Percentiles rank a stretch among this genome's conserved stretches.
These are phyloP conservation scores for Cryphonectria parasitica DNA, from an alignment of 2,329 filamentous ascomycete species.

Conservation along the genomic window DNA sequence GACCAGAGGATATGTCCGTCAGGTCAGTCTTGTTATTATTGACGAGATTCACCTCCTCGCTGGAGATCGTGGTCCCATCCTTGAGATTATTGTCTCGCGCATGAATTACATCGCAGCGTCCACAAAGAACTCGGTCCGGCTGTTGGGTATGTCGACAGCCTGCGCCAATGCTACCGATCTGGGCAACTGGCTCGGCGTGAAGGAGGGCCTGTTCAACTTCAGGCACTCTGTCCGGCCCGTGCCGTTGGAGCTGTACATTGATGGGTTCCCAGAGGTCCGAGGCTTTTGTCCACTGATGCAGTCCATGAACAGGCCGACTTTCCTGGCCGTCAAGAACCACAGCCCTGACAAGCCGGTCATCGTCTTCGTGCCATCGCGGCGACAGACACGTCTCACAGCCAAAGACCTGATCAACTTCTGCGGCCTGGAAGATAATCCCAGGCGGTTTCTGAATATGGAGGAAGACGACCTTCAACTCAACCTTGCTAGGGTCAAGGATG, in stretches of 20 bases:
- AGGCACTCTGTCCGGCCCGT: slow-evolving; percentile 95
- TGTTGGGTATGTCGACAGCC: slow-evolving; percentile 98
- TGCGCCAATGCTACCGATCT: slow-evolving; percentile 95
- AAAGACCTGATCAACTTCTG: slow-evolving; percentile 97
- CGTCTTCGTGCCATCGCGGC: slow-evolving; percentile 93
- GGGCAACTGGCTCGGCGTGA: slow-evolving; percentile 95
- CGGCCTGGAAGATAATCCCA: slow-evolving; percentile 96
- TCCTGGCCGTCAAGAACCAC: slow-evolving; percentile 94
- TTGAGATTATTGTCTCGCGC: slow-evolving; percentile 90
- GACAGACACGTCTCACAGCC: slow-evolving; percentile 92
- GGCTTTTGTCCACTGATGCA: slow-evolving; percentile 99
- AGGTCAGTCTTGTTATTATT: slow-evolving; percentile 96
- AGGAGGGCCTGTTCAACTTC: slow-evolving; percentile 96
- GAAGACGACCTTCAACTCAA: slow-evolving; percentile 92
- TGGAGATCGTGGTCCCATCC: slow-evolving; percentile 92
- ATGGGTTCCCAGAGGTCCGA: slow-evolving; percentile 92
- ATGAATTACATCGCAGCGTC: slow-evolving; percentile 99
- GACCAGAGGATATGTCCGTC: slow-evolving; percentile 91
- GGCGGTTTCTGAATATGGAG: slow-evolving; percentile 89
- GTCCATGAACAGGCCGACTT: slow-evolving; percentile 97
- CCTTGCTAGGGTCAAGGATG: slow-evolving; percentile 88
- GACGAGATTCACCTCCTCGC: slow-evolving; percentile 98
- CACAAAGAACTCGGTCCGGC: slow-evolving; percentile 82
- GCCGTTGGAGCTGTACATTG: slow-evolving; percentile 93
- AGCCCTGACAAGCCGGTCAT: slow-evolving; percentile 97